Evolutionary conservation across 306 rosid species (phyloP).

Genomic region (Pueraria montana): DNA sequence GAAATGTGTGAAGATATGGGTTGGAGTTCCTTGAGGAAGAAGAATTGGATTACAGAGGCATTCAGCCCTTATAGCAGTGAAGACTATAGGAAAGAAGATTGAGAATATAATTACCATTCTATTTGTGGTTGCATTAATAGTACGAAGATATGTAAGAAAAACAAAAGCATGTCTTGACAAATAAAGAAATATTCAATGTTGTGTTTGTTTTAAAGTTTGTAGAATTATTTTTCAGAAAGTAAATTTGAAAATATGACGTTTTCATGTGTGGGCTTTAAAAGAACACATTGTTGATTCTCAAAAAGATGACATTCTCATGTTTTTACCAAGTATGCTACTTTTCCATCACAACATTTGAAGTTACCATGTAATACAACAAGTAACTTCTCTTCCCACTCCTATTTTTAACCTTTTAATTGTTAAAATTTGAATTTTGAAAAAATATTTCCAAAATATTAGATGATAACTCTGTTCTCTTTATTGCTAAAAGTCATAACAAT

Average conservation of each 20-base stretch:
- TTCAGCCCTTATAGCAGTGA: conserved; percentile 64
- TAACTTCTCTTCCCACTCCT: background rate
- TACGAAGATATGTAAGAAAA: conserved; percentile 33
- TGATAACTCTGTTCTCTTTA: no score
- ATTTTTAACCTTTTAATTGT: background rate
- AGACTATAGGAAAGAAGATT: conserved; percentile 59
- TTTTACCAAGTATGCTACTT: no score
- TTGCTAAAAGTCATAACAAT: no score
- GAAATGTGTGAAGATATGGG: conserved; percentile 81
- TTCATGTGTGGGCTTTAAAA: background rate
- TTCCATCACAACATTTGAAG: background rate
- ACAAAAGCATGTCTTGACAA: conserved; percentile 25
- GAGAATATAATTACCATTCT: conserved; percentile 22
- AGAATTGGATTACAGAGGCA: conserved; percentile 68
- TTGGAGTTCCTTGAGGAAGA: conserved; percentile 81
- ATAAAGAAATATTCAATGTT: background rate
- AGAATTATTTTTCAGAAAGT: background rate
- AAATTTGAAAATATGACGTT: background rate
- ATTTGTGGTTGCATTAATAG: background rate
- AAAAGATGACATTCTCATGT: background rate
- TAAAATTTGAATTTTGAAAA: background rate
- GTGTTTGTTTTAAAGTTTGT: background rate
- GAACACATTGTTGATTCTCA: background rate
- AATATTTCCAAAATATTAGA: background rate
- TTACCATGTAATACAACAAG: background rate